A percentile compares a stretch with the other conserved stretches of the same genome.
Evolutionary conservation across 2,329 filamentous ascomycete genomes (phyloP).

Genomic region (Aspergillus texensis): DNA sequence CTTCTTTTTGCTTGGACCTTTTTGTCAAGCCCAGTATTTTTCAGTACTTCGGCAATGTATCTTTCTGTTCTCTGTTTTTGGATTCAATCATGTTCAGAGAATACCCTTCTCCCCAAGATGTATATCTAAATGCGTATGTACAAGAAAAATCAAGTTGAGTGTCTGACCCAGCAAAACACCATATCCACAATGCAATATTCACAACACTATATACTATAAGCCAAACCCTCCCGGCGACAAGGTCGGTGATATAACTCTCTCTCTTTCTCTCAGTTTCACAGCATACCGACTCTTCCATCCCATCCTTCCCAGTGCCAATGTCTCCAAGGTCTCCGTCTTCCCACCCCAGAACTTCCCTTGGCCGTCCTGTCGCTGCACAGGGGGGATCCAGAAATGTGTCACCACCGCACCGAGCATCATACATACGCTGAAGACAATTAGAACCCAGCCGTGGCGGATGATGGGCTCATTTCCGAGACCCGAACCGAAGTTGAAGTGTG

Average conservation of each 20-base stretch:
- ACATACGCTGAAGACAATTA: constrained; percentile 45
- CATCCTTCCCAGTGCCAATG: constrained; percentile 40
- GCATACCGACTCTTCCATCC: constrained; percentile 41
- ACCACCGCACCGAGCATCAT: constrained; percentile 46
- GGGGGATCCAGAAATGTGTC: constrained; percentile 46
- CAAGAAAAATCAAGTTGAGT: not conserved
- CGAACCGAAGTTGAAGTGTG: constrained; percentile 44
- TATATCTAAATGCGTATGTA: not conserved
- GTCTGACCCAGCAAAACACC: not conserved
- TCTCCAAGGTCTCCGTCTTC: constrained; percentile 42
- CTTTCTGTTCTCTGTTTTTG: not conserved
- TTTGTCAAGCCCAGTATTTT: too few species aligned
- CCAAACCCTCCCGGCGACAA: not conserved
- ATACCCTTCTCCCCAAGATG: not conserved
- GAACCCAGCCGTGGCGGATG: constrained; percentile 42
- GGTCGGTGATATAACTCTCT: not conserved
- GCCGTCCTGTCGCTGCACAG: constrained; percentile 33
- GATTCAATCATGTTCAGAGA: not conserved
- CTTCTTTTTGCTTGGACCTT: too few species aligned
- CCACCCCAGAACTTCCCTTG: constrained; percentile 36
- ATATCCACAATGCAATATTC: not conserved
- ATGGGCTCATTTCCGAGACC: constrained; percentile 35
- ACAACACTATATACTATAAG: not conserved
- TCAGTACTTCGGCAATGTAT: not conserved
- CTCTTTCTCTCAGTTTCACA: constrained; percentile 5